These are phyloP conservation scores for Coniophora puteana DNA, from an alignment of 1,284 basidiomycete species.

Conservation along the genomic window DNA sequence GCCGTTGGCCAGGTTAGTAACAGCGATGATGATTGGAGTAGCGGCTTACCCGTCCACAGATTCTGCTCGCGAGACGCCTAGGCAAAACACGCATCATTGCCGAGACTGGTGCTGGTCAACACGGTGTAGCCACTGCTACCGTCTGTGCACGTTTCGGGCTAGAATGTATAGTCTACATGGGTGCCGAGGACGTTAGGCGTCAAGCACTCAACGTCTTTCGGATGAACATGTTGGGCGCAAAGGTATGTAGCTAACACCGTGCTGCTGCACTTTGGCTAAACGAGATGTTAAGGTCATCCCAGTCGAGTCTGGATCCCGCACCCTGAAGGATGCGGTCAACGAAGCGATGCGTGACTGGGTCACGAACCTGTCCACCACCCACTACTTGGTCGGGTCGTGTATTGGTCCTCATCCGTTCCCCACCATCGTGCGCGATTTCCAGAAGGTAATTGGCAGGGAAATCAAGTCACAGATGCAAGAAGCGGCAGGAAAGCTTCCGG, in stretches of 20 bases:
- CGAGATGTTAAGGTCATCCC: constrained; percentile 68
- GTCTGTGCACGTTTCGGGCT: constrained; percentile 96
- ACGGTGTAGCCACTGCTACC: constrained; percentile 98
- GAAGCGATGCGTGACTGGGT: constrained; percentile 99
- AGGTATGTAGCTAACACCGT: no score
- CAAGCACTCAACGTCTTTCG: constrained; percentile 98
- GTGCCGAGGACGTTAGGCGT: constrained; percentile 94
- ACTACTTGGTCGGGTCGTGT: constrained; percentile 96
- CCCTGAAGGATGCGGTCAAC: constrained; percentile 97
- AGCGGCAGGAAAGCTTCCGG: constrained; percentile 81
- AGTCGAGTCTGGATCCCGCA: constrained; percentile 92
- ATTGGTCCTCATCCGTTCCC: constrained; percentile 99
- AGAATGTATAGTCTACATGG: constrained; percentile 98
- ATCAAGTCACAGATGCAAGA: constrained; percentile 87
- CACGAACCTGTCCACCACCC: constrained; percentile 88
- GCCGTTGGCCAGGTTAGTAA: constrained; percentile 78
- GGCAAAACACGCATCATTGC: constrained; percentile 98
- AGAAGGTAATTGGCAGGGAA: constrained; percentile 92
- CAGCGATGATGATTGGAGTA: not conserved
- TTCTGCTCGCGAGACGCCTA: constrained; percentile 86
- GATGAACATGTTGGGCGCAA: constrained; percentile 96
- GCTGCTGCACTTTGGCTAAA: not conserved
- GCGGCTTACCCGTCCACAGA: constrained; percentile 39
- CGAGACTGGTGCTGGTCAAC: constrained; percentile 98
- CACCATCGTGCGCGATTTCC: constrained; percentile 98